These are phyloP conservation scores for Penicillium arizonense DNA, from an alignment of 495 filamentous ascomycete species.

Conservation along the genomic window DNA sequence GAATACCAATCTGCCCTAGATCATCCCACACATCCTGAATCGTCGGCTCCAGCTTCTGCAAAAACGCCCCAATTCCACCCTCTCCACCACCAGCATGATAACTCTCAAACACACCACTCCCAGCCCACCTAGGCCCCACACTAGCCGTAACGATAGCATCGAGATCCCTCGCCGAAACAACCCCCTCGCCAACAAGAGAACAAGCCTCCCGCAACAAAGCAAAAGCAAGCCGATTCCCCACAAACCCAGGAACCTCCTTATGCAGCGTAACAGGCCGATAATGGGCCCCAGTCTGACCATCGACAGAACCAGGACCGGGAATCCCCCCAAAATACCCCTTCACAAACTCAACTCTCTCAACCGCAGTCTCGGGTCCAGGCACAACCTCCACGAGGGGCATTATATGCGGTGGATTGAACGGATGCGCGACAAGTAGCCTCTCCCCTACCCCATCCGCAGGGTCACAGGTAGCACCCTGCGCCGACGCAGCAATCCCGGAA, in stretches of 20 bases:
- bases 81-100: conserved; percentile 60
- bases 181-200: conserved; percentile 46
- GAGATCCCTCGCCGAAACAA: conserved; percentile 43
- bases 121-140: conserved; percentile 56
- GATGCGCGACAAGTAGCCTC: conserved; percentile 56
- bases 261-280: conserved; percentile 49
- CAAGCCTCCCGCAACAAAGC: conserved; percentile 46
- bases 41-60: conserved; percentile 56
- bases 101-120: conserved; percentile 58
- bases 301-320: conserved; percentile 30
- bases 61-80: conserved; percentile 52
- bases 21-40: conserved; percentile 55
- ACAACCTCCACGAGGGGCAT: conserved; percentile 64
- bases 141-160: conserved; percentile 47
- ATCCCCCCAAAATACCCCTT: conserved; percentile 46
- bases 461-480: conserved; percentile 30
- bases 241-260: conserved; percentile 55
- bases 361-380: conserved; percentile 39
- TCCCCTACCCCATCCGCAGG: conserved; percentile 34
- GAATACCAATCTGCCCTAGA: conserved; percentile 38
- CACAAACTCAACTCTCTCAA: conserved; percentile 40
- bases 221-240: conserved; percentile 50
- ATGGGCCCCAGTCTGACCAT: background rate
- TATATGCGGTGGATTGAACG: conserved; percentile 63
- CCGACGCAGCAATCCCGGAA: conserved; percentile 53